Evolutionary conservation across 148 eudicot genomes (phyloP), one percentile per base, ranked within the genome.

Genomic region (Persicaria tinctoria): DNA sequence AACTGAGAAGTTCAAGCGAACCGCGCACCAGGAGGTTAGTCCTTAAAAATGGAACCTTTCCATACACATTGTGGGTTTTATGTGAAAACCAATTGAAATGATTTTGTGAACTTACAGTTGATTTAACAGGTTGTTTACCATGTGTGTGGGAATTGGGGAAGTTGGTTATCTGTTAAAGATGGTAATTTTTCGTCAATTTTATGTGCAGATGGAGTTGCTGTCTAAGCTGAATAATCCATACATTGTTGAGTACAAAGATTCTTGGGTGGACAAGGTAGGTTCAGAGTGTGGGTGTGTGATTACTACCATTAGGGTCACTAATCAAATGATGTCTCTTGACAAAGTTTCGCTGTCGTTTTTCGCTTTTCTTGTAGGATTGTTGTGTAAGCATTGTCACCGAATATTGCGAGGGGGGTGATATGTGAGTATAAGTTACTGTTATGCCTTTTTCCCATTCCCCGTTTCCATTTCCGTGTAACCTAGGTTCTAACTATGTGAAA

Each of bases 191-290:
- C 32, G 12, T 80, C 6, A 73, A 60, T 49, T 12, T 18, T 55
- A 75, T 46, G 73, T 80, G 82, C 90, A 95, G 99, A 85, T 92
- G 92, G 87, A 86, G 77, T 79, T 87, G 79, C 83, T 92, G 59
- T 79, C 97, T 60, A 92, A 88, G 82, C 82, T 95, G 68, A 84
- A 85, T 62, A 86, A 92, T 80, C 97, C 97, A 1, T 95, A 95
- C 76, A 82, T 95, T 5, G 90, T 92, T 49, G 97, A 85, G 79
- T 86, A 85, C 81, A 95, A 92, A 83, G 97, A 92, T 87, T 88
- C 91, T 78, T 95, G 97, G 99, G 85, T 90, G 47, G 97, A 92
- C 76, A 76, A 95, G 97, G 99, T 95, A 86, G 76, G 73, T 12
- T 49, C 27, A 70, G 63, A 62, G n/a, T 56, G 47, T 12, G 50